A percentile compares a stretch with the other conserved stretches of the same genome.
phyloP scores from a whole-genome alignment of 139 green algal species.

The Coccomyxa sp. region DNA sequence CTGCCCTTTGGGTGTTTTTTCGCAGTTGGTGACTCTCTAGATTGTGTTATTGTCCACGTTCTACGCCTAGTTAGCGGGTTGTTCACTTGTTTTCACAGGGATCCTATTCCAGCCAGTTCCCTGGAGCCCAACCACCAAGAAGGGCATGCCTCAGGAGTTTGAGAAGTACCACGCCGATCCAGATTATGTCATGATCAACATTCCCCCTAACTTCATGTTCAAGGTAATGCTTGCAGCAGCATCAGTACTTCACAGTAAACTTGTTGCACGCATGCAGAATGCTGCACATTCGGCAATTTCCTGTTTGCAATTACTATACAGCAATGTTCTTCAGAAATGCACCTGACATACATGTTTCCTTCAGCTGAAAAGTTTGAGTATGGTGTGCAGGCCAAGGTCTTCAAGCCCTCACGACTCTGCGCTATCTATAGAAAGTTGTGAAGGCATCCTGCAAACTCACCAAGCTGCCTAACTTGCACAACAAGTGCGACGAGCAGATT shows the following conservation, averaged over 20 bases:
- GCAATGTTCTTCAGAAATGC: too few relatives aligned
- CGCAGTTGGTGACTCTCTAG: too few relatives aligned
- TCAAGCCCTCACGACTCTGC: conserved; percentile 27
- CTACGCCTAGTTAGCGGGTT: too few relatives aligned
- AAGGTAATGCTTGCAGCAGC: conserved; percentile 1
- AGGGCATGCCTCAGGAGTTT: conserved; percentile 27
- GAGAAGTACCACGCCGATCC: conserved; percentile 28
- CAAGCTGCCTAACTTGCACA: too few relatives aligned
- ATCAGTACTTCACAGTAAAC: background rate
- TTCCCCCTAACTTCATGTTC: conserved; percentile 44
- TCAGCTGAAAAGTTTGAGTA: background rate
- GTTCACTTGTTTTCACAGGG: conserved; percentile 1
- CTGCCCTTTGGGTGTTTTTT: too few relatives aligned
- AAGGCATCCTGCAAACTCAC: background rate
- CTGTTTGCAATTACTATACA: too few relatives aligned
- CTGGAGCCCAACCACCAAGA: conserved; percentile 17
- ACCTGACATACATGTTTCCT: background rate
- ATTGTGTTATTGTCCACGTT: too few relatives aligned
- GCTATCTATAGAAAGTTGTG: conserved; percentile 20
- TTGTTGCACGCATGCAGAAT: too few relatives aligned
- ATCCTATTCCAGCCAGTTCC: conserved; percentile 33
- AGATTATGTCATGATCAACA: conserved; percentile 31
- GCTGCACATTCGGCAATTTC: too few relatives aligned
- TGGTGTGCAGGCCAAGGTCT: conserved; percentile 24
- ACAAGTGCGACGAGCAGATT: too few relatives aligned